Evolutionary conservation across 2,329 filamentous ascomycete species (phyloP).

Genomic region (Pseudomassariella vexata): DNA sequence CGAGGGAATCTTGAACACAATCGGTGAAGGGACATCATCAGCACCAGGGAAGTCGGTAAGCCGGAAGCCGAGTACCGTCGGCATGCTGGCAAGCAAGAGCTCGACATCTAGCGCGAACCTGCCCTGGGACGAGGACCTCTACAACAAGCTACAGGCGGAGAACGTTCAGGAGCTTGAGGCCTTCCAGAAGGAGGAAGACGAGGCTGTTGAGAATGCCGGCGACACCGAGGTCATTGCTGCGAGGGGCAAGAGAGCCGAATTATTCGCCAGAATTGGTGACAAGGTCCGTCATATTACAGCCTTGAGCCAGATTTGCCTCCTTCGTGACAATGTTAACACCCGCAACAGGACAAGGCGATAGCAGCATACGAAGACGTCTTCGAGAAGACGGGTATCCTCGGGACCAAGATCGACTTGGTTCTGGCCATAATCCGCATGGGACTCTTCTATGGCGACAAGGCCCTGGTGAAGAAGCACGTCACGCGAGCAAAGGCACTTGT

Average conservation of each 20-base stretch:
- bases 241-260: slow-evolving; percentile 90
- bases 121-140: slow-evolving; percentile 87
- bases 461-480: slow-evolving; percentile 87
- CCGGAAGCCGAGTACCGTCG: slow-evolving; percentile 65
- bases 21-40: slow-evolving; percentile 57
- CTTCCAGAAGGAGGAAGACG: slow-evolving; percentile 82
- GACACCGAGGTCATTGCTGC: slow-evolving; percentile 93
- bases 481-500: slow-evolving; percentile 86
- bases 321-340: too few relatives aligned
- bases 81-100: slow-evolving; percentile 70
- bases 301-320: too few relatives aligned
- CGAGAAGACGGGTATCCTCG: slow-evolving; percentile 94
- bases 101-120: slow-evolving; percentile 61
- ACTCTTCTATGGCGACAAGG: slow-evolving; percentile 91
- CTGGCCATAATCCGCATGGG: slow-evolving; percentile 94
- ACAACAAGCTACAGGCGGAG: slow-evolving; percentile 68
- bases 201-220: slow-evolving; percentile 91
- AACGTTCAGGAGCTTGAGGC: slow-evolving; percentile 73
- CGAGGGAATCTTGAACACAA: slow-evolving; percentile 74
- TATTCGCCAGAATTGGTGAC: slow-evolving; percentile 92
- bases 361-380: slow-evolving; percentile 88
- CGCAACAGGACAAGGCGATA: slow-evolving; percentile 91
- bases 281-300: slow-evolving; percentile 67
- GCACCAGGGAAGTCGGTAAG: slow-evolving; percentile 49
- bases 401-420: slow-evolving; percentile 94